Evolutionary conservation across 2,329 filamentous ascomycete species (phyloP).

Genomic region (Elsinoe perseae): DNA sequence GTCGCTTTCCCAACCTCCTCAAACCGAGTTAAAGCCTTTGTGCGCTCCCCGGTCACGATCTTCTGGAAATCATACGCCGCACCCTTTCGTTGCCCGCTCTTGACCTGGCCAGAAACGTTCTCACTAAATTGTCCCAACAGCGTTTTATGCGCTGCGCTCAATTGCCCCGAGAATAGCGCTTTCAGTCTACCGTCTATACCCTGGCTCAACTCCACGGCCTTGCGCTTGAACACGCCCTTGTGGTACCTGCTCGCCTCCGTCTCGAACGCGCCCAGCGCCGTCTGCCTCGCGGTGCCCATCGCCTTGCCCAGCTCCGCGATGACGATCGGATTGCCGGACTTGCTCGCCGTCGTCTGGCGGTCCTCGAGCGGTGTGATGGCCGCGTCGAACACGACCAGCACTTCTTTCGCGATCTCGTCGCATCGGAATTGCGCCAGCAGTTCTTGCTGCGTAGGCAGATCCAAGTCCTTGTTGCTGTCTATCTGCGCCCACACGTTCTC

Average conservation of each 20-base stretch:
- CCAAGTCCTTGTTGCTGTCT: constrained; percentile 95
- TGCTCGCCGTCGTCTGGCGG: constrained; percentile 66
- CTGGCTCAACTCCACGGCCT: constrained; percentile 72
- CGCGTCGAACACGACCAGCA: constrained; percentile 73
- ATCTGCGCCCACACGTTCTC: constrained; percentile 97
- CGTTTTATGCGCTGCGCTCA: constrained; percentile 79
- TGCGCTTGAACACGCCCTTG: constrained; percentile 86
- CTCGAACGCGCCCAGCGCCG: constrained; percentile 77
- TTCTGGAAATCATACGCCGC: constrained; percentile 89
- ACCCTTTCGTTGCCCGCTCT: constrained; percentile 85
- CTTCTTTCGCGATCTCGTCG: constrained; percentile 90
- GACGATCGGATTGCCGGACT: constrained; percentile 64
- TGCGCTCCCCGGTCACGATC: constrained; percentile 79
- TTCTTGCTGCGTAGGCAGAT: constrained; percentile 94
- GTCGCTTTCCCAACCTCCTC: constrained; percentile 66
- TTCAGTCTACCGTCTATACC: constrained; percentile 89
- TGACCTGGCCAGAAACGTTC: constrained; percentile 77
- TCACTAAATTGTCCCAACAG: constrained; percentile 80
- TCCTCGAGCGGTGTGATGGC: constrained; percentile 79
- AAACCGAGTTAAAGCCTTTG: constrained; percentile 65
- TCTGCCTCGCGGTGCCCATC: constrained; percentile 64
- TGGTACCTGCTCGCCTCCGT: constrained; percentile 88
- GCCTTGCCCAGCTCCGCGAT: constrained; percentile 65
- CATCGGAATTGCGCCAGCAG: constrained; percentile 94
- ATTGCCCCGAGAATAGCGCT: constrained; percentile 77